Evolutionary conservation across 1,284 basidiomycete species (phyloP).

Genomic region (Cutaneotrichosporon mucoides): DNA sequence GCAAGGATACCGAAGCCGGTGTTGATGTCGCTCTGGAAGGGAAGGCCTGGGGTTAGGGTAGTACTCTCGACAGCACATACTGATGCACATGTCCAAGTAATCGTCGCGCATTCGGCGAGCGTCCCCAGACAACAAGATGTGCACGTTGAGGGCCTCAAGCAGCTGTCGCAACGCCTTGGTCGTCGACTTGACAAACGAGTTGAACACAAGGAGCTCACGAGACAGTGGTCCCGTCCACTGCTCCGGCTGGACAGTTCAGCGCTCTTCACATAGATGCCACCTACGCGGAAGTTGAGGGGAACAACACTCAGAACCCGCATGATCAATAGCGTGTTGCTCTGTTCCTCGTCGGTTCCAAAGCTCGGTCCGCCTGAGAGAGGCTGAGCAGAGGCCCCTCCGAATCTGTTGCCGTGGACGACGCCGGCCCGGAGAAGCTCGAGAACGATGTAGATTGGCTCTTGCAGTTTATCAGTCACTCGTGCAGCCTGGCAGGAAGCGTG

Average conservation of each 20-base stretch:
- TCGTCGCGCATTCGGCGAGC: constrained; percentile 83
- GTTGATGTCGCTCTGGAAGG: constrained; percentile 94
- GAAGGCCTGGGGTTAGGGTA: constrained; percentile 52
- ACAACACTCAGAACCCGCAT: constrained; percentile 94
- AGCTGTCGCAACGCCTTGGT: constrained; percentile 84
- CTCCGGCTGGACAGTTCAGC: constrained; percentile 56
- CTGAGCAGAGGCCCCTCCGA: constrained; percentile 61
- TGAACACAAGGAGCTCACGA: constrained; percentile 94
- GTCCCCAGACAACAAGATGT: constrained; percentile 85
- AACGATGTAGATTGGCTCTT: constrained; percentile 90
- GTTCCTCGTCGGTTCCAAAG: constrained; percentile 86
- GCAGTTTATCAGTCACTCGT: constrained; percentile 94
- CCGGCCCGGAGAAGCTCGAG: constrained; percentile 89
- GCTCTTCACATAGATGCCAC: constrained; percentile 24
- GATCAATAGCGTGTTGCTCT: constrained; percentile 85
- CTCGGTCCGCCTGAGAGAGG: constrained; percentile 91
- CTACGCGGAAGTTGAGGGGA: constrained; percentile 84
- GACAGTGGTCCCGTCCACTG: constrained; percentile 93
- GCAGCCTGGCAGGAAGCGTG: constrained; percentile 70
- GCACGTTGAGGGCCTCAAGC: constrained; percentile 83
- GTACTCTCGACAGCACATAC: constrained; percentile 17
- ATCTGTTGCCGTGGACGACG: constrained; percentile 89
- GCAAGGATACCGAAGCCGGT: constrained; percentile 96
- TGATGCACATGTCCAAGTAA: constrained; percentile 80
- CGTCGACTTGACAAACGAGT: constrained; percentile 88